Conservation (phyloP, 2,329 filamentous ascomycete genomes). For the Cryphonectria carpinicola region DNA sequence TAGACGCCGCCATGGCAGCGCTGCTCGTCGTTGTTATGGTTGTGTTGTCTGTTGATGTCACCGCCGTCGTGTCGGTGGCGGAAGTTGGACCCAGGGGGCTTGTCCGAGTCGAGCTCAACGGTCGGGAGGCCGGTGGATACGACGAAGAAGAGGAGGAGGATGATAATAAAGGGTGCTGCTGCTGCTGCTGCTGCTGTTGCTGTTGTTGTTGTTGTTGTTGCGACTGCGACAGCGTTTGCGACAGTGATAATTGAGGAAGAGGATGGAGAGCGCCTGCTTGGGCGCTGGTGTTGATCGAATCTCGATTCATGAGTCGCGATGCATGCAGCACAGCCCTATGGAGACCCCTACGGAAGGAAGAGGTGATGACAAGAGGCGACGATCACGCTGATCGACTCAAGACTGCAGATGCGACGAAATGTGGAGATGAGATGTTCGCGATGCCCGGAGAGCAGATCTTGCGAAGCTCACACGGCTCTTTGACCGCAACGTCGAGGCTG, state of each 20-base stretch:
- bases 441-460: constrained; percentile 16
- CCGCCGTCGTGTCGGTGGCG: constrained; percentile 35
- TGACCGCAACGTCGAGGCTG: constrained; percentile 7
- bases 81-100: constrained; percentile 39
- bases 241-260: constrained; percentile 7
- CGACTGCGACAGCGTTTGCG: constrained; percentile 21
- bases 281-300: constrained; percentile 34
- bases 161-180: constrained; percentile 35
- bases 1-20: constrained; percentile 50
- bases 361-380: constrained; percentile 32
- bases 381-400: constrained; percentile 40
- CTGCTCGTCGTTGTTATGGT: constrained; percentile 30
- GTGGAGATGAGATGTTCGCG: constrained; percentile 31
- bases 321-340: constrained; percentile 37
- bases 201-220: constrained; percentile 4
- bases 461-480: constrained; percentile 16
- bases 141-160: constrained; percentile 33
- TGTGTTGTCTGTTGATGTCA: constrained; percentile 38
- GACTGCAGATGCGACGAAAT: constrained; percentile 32
- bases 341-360: constrained; percentile 26
- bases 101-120: constrained; percentile 37
- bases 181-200: constrained; percentile 9
- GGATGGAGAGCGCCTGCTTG: constrained; percentile 32
- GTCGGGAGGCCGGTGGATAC: constrained; percentile 43
- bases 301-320: constrained; percentile 40